Evolutionary conservation across 1,284 basidiomycete genomes (phyloP).

Genomic region (Ustilago loliicola): DNA sequence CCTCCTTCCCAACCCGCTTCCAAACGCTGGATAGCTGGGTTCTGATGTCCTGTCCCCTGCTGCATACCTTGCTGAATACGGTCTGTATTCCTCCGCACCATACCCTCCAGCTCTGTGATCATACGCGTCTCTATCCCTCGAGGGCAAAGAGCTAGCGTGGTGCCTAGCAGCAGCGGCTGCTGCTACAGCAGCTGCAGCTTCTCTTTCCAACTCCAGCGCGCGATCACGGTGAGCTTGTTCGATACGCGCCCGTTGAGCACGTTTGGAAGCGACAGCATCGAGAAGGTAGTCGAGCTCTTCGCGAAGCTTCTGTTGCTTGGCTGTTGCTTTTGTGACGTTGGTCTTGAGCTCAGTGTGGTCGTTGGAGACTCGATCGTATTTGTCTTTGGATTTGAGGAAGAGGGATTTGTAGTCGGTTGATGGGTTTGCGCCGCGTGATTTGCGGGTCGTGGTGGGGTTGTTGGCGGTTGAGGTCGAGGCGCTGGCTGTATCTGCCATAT

Average conservation of each 20-base stretch:
- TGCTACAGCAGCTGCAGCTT: conserved; percentile 39
- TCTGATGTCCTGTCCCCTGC: conserved; percentile 5
- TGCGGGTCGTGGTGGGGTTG: conserved; percentile 9
- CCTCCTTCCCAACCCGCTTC: conserved; percentile 15
- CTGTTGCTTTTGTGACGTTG: conserved; percentile 34
- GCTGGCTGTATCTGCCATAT: conserved; percentile 35
- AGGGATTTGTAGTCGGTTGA: conserved; percentile 51
- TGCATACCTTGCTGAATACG: conserved; percentile 30
- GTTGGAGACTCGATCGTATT: conserved; percentile 52
- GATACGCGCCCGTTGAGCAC: conserved; percentile 28
- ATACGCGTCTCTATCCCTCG: conserved; percentile 24
- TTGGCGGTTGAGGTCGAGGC: conserved; percentile 10
- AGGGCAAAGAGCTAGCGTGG: conserved; percentile 17
- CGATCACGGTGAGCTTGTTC: conserved; percentile 35
- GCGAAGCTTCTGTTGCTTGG: conserved; percentile 51
- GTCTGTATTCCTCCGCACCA: conserved; percentile 20
- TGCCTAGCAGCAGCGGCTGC: conserved; percentile 38
- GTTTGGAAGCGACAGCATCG: conserved; percentile 42
- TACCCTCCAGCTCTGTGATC: conserved; percentile 18
- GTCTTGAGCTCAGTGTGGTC: conserved; percentile 47
- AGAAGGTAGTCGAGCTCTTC: conserved; percentile 54
- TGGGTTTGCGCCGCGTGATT: conserved; percentile 49
- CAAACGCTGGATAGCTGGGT: conserved; percentile 27
- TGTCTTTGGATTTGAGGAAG: conserved; percentile 58
- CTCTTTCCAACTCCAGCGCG: conserved; percentile 39